These are phyloP conservation scores for Wickerhamomyces canadensis DNA, from an alignment of 805 yeast species.

Conservation along the genomic window DNA sequence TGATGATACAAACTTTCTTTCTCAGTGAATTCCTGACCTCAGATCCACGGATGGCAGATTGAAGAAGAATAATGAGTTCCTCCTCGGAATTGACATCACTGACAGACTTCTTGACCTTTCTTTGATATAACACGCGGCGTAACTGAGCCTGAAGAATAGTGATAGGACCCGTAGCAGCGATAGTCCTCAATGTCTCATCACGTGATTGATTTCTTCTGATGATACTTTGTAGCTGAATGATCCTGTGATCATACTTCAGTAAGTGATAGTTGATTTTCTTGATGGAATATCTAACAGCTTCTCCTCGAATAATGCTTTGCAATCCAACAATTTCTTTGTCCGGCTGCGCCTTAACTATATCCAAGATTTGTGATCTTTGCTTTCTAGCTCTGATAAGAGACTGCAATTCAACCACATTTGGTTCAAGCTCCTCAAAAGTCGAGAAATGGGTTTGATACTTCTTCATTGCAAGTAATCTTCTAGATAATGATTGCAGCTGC, in stretches of 20 bases:
- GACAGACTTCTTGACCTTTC: slow-evolving; percentile 15
- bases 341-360: slow-evolving; percentile 8
- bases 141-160: slow-evolving; percentile 31
- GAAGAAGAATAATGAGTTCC: slow-evolving; percentile 29
- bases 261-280: slow-evolving; percentile 11
- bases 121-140: slow-evolving; percentile 28
- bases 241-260: slow-evolving; percentile 11
- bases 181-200: slow-evolving; percentile 1
- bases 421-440: slow-evolving; percentile 15
- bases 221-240: slow-evolving; percentile 13
- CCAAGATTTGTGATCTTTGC: slow-evolving; percentile 11
- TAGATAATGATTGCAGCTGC: slow-evolving; percentile 41
- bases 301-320: slow-evolving; percentile 42
- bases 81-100: slow-evolving; percentile 21
- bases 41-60: slow-evolving; percentile 31
- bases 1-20: slow-evolving; percentile 1
- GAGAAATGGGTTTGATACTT: slow-evolving; percentile 24
- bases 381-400: slow-evolving; percentile 29
- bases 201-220: slow-evolving; percentile 11
- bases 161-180: slow-evolving; percentile 14
- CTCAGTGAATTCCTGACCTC: slow-evolving; percentile 8
- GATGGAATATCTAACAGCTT: slow-evolving; percentile 23
- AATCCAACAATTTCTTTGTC: slow-evolving; percentile 18
- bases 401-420: slow-evolving; percentile 28
- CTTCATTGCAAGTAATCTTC: slow-evolving; percentile 39